Evolutionary conservation across 164 flowering plant genomes (phyloP), one percentile per base, ranked within the genome.

Genomic region (Tetrastigma voinierianum): DNA sequence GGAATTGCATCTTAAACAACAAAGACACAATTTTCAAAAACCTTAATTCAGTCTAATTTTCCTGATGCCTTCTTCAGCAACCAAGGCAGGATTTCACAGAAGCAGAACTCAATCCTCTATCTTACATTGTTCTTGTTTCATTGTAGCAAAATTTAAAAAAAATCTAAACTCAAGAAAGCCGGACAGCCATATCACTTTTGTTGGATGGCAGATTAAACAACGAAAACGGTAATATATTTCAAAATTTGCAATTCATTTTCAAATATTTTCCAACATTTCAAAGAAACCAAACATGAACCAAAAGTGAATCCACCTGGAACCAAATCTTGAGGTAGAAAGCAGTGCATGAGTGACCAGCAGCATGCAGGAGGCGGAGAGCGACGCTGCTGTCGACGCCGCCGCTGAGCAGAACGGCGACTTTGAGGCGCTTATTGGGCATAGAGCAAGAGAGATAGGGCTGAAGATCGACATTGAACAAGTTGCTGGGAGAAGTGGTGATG

Each of bases 361-460:
- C 88, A 62, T 85, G 96, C 65, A 91, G 90, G 45, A 94, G 96
- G 56, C 95, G 87, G 25, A 91, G 90, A 11, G 96, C 93, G 49
- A 94, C 90, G 78, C 98, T 94, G 76, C 98, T 94, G 70, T 94
- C 98, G 24, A 91, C 98, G 23, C 98, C 98, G 40, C 98, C 98
- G 66, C 98, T 94, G 62, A 94, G 71, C 45, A 94, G 87, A 61
- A 94, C 90, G 2, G 97, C 96, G 10, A 94, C 77, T 61, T 77
- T 87, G 65, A 86, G 90, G n/a, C 72, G 65, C 55, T 72, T 79
- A 11, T 73, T 72, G 13, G 95, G 91, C 86, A 90, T 75, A 2
- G 87, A 88, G 63, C 96, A 87, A 8, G 86, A 80, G 3, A 91
- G 83, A 68, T 83, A 84, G 12, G 87, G 84, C 10, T 77, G 70